These are phyloP conservation scores for Rosellinia necatrix DNA, from an alignment of 2,329 filamentous ascomycete genomes.

Conservation along the genomic window DNA sequence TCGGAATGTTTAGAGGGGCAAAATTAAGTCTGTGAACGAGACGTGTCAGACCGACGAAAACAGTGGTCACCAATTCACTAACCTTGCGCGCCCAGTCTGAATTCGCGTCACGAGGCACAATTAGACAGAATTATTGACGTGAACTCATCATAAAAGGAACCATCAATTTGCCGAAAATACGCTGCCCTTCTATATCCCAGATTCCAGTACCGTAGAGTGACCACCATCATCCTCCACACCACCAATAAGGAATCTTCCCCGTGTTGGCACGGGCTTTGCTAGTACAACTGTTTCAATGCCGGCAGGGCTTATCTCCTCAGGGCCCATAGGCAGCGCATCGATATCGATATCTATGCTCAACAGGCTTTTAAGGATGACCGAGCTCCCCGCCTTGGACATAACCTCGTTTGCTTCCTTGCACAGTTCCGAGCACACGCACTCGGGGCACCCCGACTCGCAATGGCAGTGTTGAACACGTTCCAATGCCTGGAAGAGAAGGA, in stretches of 20 bases:
- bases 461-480: slow-evolving; percentile 75
- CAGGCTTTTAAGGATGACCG: slow-evolving; percentile 78
- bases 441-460: slow-evolving; percentile 81
- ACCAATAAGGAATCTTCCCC: slow-evolving; percentile 34
- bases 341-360: slow-evolving; percentile 79
- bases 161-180: no score
- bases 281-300: slow-evolving; percentile 83
- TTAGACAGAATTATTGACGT: no score
- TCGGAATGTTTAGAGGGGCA: no score
- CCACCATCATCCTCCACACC: slow-evolving; percentile 35
- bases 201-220: not conserved
- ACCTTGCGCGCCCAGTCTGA: no score
- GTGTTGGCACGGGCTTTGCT: slow-evolving; percentile 67
- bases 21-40: no score
- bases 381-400: slow-evolving; percentile 88
- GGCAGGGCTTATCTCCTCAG: slow-evolving; percentile 69
- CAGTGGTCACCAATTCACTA: no score
- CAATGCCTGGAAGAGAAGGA: slow-evolving; percentile 76
- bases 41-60: no score
- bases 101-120: no score
- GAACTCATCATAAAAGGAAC: no score
- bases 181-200: no score
- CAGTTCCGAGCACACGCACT: slow-evolving; percentile 84
- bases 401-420: slow-evolving; percentile 89
- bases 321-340: slow-evolving; percentile 83